Percentiles rank a stretch among this genome's conserved stretches.
Evolutionary conservation across 805 yeast genomes (phyloP).

Genomic region (Isabelozyma rhagii): DNA sequence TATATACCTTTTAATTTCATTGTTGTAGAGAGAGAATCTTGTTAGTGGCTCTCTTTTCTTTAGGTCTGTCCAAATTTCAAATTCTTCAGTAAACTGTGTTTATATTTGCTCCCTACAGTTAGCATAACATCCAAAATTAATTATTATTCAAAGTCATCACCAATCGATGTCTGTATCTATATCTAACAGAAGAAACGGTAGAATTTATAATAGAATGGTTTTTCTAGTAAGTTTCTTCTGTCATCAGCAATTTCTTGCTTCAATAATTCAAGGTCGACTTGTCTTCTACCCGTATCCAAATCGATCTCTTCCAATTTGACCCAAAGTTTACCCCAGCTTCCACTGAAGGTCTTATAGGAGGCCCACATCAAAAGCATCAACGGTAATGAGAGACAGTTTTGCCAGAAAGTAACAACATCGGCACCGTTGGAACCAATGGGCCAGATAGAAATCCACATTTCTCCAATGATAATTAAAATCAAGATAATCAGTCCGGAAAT

Average conservation of each 20-base stretch:
- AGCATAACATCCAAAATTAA: too few species aligned
- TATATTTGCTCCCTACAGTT: too few species aligned
- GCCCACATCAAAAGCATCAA: slow-evolving; percentile 44
- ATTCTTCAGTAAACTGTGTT: too few species aligned
- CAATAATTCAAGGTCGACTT: slow-evolving; percentile 32
- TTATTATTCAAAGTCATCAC: too few species aligned
- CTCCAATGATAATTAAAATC: slow-evolving; percentile 31
- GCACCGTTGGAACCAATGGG: slow-evolving; percentile 24
- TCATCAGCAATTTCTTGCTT: slow-evolving; percentile 42
- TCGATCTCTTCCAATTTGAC: slow-evolving; percentile 34
- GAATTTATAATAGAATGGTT: slow-evolving; percentile 24
- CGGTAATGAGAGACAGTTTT: slow-evolving; percentile 48
- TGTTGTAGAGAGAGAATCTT: too few species aligned
- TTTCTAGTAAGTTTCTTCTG: slow-evolving; percentile 18
- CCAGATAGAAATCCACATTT: slow-evolving; percentile 38
- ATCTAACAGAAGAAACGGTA: slow-evolving; percentile 30
- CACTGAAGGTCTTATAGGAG: slow-evolving; percentile 36
- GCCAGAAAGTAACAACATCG: slow-evolving; percentile 43
- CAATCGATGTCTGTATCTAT: too few species aligned
- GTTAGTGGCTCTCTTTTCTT: too few species aligned
- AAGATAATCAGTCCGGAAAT: slow-evolving; percentile 24
- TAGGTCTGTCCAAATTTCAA: too few species aligned
- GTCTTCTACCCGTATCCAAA: slow-evolving; percentile 43
- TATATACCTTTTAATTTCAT: too few species aligned
- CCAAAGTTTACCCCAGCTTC: slow-evolving; percentile 24